Percentiles rank a stretch among this genome's conserved stretches.
These are phyloP conservation scores for Amanita rimosa DNA, from an alignment of 768 basidiomycete species.

Conservation along the genomic window DNA sequence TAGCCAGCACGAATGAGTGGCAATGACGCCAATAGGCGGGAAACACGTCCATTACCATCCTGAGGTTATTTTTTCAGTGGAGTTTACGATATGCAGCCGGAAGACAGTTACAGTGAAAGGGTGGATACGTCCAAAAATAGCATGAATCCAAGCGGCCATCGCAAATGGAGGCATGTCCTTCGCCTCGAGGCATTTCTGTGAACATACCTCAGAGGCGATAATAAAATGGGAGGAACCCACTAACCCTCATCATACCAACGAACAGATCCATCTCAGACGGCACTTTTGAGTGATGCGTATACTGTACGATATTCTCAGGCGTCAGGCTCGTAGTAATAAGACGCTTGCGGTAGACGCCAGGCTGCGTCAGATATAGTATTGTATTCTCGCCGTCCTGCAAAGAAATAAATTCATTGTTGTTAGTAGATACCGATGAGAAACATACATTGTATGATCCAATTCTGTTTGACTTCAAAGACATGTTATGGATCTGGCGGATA, in stretches of 20 bases:
- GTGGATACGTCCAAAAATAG: neutral
- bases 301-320: neutral
- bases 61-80: neutral
- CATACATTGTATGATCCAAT: slow-evolving; percentile 1
- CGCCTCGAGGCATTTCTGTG: neutral
- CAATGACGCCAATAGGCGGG: neutral
- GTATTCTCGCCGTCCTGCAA: neutral
- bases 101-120: neutral
- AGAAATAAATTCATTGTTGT: neutral
- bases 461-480: neutral
- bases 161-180: neutral
- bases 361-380: neutral
- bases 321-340: neutral
- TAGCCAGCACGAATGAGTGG: slow-evolving; percentile 1
- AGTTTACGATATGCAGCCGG: neutral
- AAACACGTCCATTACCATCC: slow-evolving; percentile 1
- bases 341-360: neutral
- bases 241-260: neutral
- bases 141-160: neutral
- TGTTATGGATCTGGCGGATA: neutral
- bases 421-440: neutral
- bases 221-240: neutral
- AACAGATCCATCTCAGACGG: neutral
- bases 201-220: neutral
- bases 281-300: neutral